Evolutionary conservation across 805 yeast species (phyloP), one percentile per base, ranked within the genome.

Genomic region (Candida ascalaphidarum): DNA sequence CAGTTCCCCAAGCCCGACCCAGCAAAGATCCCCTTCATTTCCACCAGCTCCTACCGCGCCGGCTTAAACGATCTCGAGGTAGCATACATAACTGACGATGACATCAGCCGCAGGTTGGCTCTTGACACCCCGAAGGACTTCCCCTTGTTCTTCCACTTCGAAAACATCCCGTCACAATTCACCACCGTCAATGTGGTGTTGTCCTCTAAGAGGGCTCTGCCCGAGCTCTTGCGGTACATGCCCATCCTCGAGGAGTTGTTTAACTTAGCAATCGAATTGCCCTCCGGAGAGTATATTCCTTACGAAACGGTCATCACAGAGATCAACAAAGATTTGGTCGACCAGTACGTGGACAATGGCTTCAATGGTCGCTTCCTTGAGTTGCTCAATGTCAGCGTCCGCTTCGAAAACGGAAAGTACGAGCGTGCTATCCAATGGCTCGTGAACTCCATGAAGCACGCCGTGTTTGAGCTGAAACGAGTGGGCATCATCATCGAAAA

Each of bases 161-260:
- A 92, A 52, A 73, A 79, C 37, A 79, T 73, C 46, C 70, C 77
- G 30, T 82, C 96, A 1, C 77, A 81, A 43, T 92, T 89, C 48
- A 72, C 83, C 20, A 74, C 81, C 10, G 63, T 86, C 13, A 72
- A 76, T 33, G 48, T 84, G 21, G 50, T 78, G 21, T 50, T 82
- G 46, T 71, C 78, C 7, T 71, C 83, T 1, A 65, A 58, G 24
- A 63, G 43, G 25, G 61, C 74, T 14, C 78, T 70, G 28, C 58
- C 66, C 15, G 45, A 56, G 2, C 56, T 78, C 11, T 58, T 86
- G 29, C 80, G 82, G 2, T 77, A 80, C 33, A 61, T 83, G 37
- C 74, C 77, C 13, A 50, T 71, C 7, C 48, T 88, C 7, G 73
- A 71, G 31, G 82, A 78, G 26, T 50, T 88, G 7, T 81, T 83